Base-by-base conservation (phyloP, 2,329 filamentous ascomycete species). In the Penicillium sp. region DNA sequence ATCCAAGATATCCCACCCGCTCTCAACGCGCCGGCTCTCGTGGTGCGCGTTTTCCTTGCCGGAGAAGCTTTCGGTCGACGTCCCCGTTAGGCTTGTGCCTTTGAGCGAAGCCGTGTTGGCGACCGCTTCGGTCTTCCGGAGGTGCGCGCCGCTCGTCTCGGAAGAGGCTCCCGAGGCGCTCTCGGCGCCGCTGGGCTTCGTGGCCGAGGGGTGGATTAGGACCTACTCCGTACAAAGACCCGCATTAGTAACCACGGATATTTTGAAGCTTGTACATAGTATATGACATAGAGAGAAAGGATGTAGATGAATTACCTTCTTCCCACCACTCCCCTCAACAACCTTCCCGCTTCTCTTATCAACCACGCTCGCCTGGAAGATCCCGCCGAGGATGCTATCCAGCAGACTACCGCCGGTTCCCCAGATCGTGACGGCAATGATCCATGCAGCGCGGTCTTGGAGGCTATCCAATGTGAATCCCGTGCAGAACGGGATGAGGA, bases 261-360 rank as follows among this genome's bases (percentile, higher is more conserved):
- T 26, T 26, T 4, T 26, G 26, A 26, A 26, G 26, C 4, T 4
- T 26, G 26, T 26, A 26, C 26, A 26, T 2, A 26, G 35, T 9
- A 46, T 5, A 5, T 13, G 2, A 57, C 17, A 29, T n/a, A 51
- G 15, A 55, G 21, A 52, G 8, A 23, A 53, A 13, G 13, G 56
- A 55, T 4, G 78, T 64, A 45, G 79, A 68, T 62, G 26, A 4
- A 26, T 26, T 26, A 86, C 86, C 71, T 85, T 86, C 54, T 78
- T 76, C 1, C 92, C 92, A 21, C 92, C 92, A 58, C 88, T 87
- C 3, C 92, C 94, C 76, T 98, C 94, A 11, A 99, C 88, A 46
- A 98, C 88, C 80, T 93, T 96, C 31, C 93, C 93, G 1, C 87
- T 91, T 54, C 90, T 85, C 56, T 90, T 87, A 72, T 99, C 95